Evolutionary conservation across 2,329 filamentous ascomycete genomes (phyloP).

Genomic region (Fusarium citri): DNA sequence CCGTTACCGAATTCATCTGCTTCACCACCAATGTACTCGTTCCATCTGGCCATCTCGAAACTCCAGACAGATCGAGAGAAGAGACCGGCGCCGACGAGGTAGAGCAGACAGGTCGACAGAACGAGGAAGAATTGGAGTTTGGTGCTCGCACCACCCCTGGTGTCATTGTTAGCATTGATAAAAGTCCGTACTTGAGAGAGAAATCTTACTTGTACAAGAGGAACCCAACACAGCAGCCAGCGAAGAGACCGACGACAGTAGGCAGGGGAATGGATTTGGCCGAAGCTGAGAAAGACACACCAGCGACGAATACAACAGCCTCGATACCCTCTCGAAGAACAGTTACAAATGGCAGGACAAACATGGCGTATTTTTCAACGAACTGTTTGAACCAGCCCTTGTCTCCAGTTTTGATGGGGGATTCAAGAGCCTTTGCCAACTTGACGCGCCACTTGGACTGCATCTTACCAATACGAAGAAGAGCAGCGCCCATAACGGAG

Average conservation of each 20-base stretch:
- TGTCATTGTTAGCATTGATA: neutral
- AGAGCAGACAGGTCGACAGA: slow-evolving; percentile 82
- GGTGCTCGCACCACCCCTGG: slow-evolving; percentile 57
- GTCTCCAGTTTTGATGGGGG: slow-evolving; percentile 57
- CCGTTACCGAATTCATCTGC: slow-evolving; percentile 65
- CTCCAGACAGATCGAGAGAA: slow-evolving; percentile 83
- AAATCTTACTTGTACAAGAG: slow-evolving; percentile 78
- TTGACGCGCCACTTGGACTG: slow-evolving; percentile 90
- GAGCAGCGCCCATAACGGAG: slow-evolving; percentile 80
- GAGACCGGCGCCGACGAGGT: slow-evolving; percentile 84
- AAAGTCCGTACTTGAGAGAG: neutral
- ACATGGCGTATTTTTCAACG: slow-evolving; percentile 85
- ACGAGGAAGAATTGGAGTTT: slow-evolving; percentile 80
- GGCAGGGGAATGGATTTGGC: slow-evolving; percentile 82
- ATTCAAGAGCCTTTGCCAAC: slow-evolving; percentile 76
- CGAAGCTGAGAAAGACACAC: slow-evolving; percentile 81
- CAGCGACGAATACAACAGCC: slow-evolving; percentile 86
- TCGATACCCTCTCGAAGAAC: slow-evolving; percentile 89
- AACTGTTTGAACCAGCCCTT: slow-evolving; percentile 68
- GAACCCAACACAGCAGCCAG: slow-evolving; percentile 76
- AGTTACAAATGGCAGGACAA: slow-evolving; percentile 86
- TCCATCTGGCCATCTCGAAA: slow-evolving; percentile 78
- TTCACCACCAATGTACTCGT: slow-evolving; percentile 70
- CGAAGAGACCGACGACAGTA: slow-evolving; percentile 76
- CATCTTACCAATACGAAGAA: slow-evolving; percentile 84